Percentiles rank a stretch among this genome's conserved stretches.
phyloP scores from a whole-genome alignment of 371 early-diverging fungal genomes.

The Lichtheimia ornata region DNA sequence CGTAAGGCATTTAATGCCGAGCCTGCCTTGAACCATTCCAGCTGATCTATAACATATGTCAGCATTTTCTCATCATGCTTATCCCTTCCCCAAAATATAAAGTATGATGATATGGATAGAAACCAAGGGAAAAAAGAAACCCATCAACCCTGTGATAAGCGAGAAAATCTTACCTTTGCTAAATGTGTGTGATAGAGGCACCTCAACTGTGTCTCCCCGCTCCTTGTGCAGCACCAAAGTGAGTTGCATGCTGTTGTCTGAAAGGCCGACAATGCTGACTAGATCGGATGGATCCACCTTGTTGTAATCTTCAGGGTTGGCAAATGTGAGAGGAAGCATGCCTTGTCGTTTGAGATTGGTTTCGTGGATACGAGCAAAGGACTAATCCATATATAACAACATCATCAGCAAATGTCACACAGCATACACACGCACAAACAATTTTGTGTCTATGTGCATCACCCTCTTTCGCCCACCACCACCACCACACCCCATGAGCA shows the following conservation, averaged over 20 bases:
- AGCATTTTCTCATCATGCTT: too few species aligned
- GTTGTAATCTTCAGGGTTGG: constrained; percentile 86
- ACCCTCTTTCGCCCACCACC: too few species aligned
- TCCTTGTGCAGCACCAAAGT: constrained; percentile 69
- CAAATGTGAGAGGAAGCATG: constrained; percentile 91
- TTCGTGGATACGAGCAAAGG: constrained; percentile 98
- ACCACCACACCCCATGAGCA: too few species aligned
- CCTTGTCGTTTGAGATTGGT: constrained; percentile 99
- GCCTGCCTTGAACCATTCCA: constrained; percentile 94
- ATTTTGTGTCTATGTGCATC: too few species aligned
- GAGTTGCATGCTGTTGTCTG: constrained; percentile 69
- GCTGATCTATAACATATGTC: too few species aligned
- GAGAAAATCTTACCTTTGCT: constrained; percentile 75
- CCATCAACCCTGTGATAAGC: too few species aligned
- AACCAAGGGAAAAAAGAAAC: too few species aligned
- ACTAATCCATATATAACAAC: constrained; percentile 23
- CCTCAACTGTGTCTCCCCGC: constrained; percentile 74
- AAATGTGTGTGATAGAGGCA: constrained; percentile 93
- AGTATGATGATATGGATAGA: too few species aligned
- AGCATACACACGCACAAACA: too few species aligned
- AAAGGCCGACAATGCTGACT: constrained; percentile 77
- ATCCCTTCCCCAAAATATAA: too few species aligned
- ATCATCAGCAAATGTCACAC: too few species aligned
- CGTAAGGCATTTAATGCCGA: constrained; percentile 86
- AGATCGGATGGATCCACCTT: constrained; percentile 72